Evolutionary conservation across 768 basidiomycete genomes (phyloP).

Genomic region (Tylopilus sp.): DNA sequence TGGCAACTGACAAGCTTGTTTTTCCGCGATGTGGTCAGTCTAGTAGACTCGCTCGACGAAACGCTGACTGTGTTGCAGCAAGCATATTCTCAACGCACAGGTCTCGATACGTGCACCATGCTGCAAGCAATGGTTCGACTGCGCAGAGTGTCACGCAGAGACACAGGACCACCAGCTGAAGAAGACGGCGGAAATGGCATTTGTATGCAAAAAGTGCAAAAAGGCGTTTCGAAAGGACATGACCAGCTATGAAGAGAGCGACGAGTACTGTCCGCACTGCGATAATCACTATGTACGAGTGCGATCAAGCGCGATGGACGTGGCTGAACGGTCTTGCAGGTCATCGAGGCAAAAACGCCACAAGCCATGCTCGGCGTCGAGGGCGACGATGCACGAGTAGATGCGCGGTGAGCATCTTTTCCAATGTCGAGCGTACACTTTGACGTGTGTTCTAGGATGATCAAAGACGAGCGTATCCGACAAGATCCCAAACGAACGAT

Average conservation of each 20-base stretch:
- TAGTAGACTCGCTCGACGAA: not conserved
- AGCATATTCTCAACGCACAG: slow-evolving; percentile 95
- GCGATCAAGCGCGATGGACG: not conserved
- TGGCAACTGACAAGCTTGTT: not conserved
- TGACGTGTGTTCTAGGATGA: slow-evolving; percentile 51
- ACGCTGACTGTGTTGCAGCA: slow-evolving; percentile 45
- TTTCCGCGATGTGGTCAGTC: slow-evolving; percentile 26
- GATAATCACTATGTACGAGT: slow-evolving; percentile 92
- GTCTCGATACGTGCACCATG: slow-evolving; percentile 95
- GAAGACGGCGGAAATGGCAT: slow-evolving; percentile 81
- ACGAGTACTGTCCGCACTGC: slow-evolving; percentile 97
- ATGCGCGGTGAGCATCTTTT: slow-evolving; percentile 64
- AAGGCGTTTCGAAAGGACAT: slow-evolving; percentile 98
- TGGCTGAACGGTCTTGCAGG: slow-evolving; percentile 41
- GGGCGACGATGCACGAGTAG: slow-evolving; percentile 86
- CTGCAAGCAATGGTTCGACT: slow-evolving; percentile 98
- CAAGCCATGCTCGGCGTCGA: slow-evolving; percentile 83
- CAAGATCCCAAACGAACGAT: slow-evolving; percentile 46
- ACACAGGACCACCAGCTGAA: slow-evolving; percentile 65
- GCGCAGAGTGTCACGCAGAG: slow-evolving; percentile 92
- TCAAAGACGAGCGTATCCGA: slow-evolving; percentile 83
- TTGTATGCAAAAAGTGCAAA: slow-evolving; percentile 86
- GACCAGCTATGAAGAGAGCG: slow-evolving; percentile 87
- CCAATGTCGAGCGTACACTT: not conserved
- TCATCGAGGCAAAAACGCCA: slow-evolving; percentile 90